Base-by-base conservation (phyloP, 768 basidiomycete genomes). In the Rhodotorula diobovata region DNA sequence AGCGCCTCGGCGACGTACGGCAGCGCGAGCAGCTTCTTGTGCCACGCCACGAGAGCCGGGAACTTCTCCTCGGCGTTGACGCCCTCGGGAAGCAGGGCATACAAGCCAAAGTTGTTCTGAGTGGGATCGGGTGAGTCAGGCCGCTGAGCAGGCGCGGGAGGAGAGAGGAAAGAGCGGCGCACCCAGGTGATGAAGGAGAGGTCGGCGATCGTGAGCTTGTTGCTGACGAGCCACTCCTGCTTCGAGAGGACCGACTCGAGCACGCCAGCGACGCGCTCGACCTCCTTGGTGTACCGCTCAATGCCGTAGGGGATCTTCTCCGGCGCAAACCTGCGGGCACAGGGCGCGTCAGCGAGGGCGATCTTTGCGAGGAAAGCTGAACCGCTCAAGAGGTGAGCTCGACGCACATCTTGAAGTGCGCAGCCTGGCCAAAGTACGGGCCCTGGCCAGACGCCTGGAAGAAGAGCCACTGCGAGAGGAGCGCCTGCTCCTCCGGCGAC, bases 141-240 rank as follows among this genome's bases (percentile, higher is more conserved):
- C 32, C 32, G 23, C n/a, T n/a, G n/a, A n/a, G 20, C 2, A 0
- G 4, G 4, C 1, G 30, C 12, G 3, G n/a, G 59, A n/a, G 34
- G 32, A 43, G 32, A 2, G 32, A 59, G 4, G 45, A 32, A 50
- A 59, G 43, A 32, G 15, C 2, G 23, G 28, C 37, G n/a, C 20
- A 54, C 58, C 58, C 63, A 77, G 39, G 68, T 34, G 66, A 77
- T 67, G 68, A 72, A 77, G 1, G 76, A 61, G 25, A 77, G 43
- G 43, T 77, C 76, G n/a, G 73, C 73, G 43, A 77, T 75, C 25
- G 73, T 72, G 50, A 59, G 35, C 65, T 77, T 75, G 61, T 30
- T 43, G 14, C 65, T 71, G 54, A 70, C 66, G 62, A 77, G 70
- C 57, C 51, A 78, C 39, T 71, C 67, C 56, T 55, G 65, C 39